These are phyloP conservation scores for Exophiala spinifera DNA, from an alignment of 2,329 filamentous ascomycete species.

Conservation along the genomic window DNA sequence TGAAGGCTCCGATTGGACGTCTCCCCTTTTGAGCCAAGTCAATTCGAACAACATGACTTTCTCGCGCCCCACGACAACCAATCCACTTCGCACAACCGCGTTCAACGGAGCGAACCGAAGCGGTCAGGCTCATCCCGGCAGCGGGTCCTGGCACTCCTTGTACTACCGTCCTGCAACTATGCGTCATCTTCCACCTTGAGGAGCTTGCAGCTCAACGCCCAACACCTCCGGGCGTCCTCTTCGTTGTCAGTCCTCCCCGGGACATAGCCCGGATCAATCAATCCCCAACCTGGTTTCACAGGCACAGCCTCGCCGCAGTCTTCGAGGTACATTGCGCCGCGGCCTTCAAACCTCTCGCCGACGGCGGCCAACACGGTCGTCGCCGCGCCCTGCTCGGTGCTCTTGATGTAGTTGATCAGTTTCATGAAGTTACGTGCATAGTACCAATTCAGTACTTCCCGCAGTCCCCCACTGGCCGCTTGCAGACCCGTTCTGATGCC, in stretches of 20 bases:
- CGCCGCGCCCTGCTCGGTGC: conserved; percentile 35
- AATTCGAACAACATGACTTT: too few species aligned
- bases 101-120: too few species aligned
- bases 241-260: conserved; percentile 4
- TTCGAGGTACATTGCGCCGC: conserved; percentile 6
- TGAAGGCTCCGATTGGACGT: too few species aligned
- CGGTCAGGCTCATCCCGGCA: too few species aligned
- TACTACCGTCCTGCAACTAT: too few species aligned
- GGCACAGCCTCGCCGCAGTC: conserved; percentile 25
- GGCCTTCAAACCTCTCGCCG: conserved; percentile 1
- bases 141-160: too few species aligned
- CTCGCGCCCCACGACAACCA: too few species aligned
- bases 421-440: conserved; percentile 11
- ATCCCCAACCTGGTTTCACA: background rate
- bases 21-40: too few species aligned
- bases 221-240: background rate
- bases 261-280: conserved; percentile 7
- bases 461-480: background rate
- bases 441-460: conserved; percentile 7
- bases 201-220: background rate
- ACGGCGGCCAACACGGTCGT: conserved; percentile 9
- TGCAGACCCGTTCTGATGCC: conserved; percentile 32
- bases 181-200: background rate
- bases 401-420: conserved; percentile 30
- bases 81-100: too few species aligned